phyloP scores from a whole-genome alignment of 2,329 filamentous ascomycete genomes.

The Ceratocystis albifundus region DNA sequence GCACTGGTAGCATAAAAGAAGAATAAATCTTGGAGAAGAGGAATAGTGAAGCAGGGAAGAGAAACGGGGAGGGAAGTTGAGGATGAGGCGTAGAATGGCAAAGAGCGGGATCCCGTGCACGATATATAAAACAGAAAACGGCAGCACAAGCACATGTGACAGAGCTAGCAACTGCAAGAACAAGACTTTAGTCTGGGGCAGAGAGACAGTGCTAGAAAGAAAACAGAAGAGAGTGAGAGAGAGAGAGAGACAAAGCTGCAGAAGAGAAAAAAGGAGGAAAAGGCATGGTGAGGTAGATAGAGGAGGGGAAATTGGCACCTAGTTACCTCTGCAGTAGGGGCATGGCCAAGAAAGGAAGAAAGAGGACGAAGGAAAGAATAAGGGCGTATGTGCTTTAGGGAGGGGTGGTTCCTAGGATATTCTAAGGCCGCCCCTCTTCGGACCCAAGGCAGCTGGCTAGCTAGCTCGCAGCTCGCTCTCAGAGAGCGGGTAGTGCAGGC shows the following conservation, averaged over 20 bases:
- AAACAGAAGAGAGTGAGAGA: not conserved
- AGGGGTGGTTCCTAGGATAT: not conserved
- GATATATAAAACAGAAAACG: constrained; percentile 17
- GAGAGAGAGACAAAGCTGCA: not conserved
- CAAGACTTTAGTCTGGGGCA: not conserved
- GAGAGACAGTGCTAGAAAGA: not conserved
- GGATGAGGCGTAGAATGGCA: not conserved
- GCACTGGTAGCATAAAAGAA: not conserved
- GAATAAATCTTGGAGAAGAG: constrained; percentile 7
- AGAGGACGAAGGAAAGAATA: not conserved
- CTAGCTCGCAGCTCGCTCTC: not conserved
- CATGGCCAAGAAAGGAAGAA: not conserved
- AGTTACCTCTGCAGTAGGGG: not conserved
- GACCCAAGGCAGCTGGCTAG: not conserved
- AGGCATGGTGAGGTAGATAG: constrained; percentile 15
- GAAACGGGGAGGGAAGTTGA: constrained; percentile 1
- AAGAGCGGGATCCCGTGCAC: constrained; percentile 13
- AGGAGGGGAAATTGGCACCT: constrained; percentile 24
- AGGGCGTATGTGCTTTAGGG: not conserved
- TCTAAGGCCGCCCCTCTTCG: not conserved
- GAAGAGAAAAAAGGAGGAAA: not conserved
- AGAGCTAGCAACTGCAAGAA: not conserved
- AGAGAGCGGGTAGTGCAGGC: not conserved
- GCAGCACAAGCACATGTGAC: not conserved
- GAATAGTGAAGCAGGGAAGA: constrained; percentile 2